Conservation (phyloP, 2,329 filamentous ascomycete species). For the Apiospora kogelbergensis region DNA sequence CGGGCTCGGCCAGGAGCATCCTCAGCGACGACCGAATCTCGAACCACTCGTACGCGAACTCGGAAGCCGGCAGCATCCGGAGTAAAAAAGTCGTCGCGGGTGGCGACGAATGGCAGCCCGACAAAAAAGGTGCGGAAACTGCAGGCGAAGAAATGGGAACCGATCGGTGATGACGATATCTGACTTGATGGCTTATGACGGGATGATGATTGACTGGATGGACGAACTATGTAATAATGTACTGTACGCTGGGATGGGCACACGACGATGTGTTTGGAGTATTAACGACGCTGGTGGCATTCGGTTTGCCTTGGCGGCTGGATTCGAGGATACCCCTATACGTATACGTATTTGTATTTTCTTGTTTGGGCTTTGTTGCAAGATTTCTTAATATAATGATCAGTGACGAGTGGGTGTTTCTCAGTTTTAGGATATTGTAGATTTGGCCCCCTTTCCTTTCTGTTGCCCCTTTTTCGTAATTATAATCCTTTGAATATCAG, state of each 20-base stretch:
- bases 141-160: constrained; percentile 6
- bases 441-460: not conserved
- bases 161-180: not conserved
- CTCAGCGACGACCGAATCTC: not conserved
- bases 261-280: not conserved
- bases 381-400: not conserved
- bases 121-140: constrained; percentile 9
- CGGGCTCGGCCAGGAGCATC: not conserved
- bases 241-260: not conserved
- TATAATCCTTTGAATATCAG: not conserved
- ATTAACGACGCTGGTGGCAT: not conserved
- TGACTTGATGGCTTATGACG: not conserved
- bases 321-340: constrained; percentile 7
- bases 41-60: not conserved
- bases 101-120: not conserved
- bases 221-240: not conserved
- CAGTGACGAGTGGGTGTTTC: not conserved
- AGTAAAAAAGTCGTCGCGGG: not conserved
- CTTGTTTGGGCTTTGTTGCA: not conserved
- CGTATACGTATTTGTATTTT: not conserved
- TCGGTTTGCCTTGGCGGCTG: not conserved
- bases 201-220: not conserved
- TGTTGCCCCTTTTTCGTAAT: not conserved
- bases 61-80: not conserved
- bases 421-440: not conserved